These are phyloP conservation scores for Astragalus glycyphyllos DNA, from an alignment of 306 rosid genomes.

Conservation along the genomic window DNA sequence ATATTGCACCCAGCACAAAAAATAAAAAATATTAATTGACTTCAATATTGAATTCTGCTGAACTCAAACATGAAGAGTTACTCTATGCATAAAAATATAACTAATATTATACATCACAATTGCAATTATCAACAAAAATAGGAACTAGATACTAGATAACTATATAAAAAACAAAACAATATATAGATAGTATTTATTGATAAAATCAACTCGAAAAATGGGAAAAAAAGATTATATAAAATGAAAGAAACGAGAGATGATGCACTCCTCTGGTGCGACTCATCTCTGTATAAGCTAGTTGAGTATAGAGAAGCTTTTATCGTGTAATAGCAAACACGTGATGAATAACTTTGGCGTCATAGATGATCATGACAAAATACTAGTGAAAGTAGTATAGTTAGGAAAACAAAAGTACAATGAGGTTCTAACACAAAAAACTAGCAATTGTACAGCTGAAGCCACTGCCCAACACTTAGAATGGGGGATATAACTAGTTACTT, in stretches of 20 bases:
- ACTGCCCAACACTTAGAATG: background rate
- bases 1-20: slow-evolving; percentile 35
- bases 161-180: background rate
- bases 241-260: background rate
- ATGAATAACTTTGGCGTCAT: background rate
- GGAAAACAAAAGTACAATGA: background rate
- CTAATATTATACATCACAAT: slow-evolving; percentile 19
- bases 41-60: background rate
- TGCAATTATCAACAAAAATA: slow-evolving; percentile 4
- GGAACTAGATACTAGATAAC: background rate
- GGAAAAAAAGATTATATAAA: background rate
- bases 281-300: slow-evolving; percentile 9
- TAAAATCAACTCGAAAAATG: background rate
- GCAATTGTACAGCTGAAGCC: slow-evolving; percentile 7
- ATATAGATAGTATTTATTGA: background rate
- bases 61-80: slow-evolving; percentile 9
- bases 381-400: too few species aligned
- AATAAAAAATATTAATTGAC: background rate
- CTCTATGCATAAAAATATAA: slow-evolving; percentile 39
- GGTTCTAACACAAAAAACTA: background rate
- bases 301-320: slow-evolving; percentile 25
- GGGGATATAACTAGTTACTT: slow-evolving; percentile 2
- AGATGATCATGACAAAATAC: background rate
- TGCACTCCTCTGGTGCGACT: slow-evolving; percentile 26
- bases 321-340: slow-evolving; percentile 12